Evolutionary conservation across 192 early-diverging fungal species (phyloP), one percentile per base, ranked within the genome.

Genomic region (Coemansia sp.): DNA sequence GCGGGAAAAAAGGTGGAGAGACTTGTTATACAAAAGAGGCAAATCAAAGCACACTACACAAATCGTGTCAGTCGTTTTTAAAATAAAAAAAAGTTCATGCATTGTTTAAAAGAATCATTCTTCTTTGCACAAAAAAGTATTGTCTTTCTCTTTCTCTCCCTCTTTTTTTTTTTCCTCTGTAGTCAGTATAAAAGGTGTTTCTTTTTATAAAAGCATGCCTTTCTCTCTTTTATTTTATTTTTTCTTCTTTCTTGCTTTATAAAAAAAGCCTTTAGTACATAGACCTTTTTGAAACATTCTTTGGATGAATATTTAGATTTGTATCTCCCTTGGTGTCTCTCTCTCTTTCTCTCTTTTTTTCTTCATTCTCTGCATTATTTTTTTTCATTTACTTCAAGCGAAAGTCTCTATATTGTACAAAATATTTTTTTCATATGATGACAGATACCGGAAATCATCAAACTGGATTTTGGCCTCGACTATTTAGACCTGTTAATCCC

Each of bases 401-500:
- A 46, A 46, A 46, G 18, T 24, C 8, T 57, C 33, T 57, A 6
- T 57, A 5, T 57, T 57, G 53, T 57, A 57, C 15, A 33, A 57
- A 33, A 31, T 57, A 57, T 31, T 57, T 10, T 12, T 53, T 29
- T 53, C 18, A 11, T 18, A 57, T 29, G 53, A 16, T 29, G 50
- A 27, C 50, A 27, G 50, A 53, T 27, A 20, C 50, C 3, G 50
- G n/a, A 15, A 33, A 57, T 57, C 53, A 27, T 31, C 9, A 5
- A 57, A 15, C 53, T 13, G 64, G 69, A 13, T 76, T 76, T 8
- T 76, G 75, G 75, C 69, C 75, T 18, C 64, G 75, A 34, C 50
- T 78, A 29, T 69, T 78, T 31, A 24, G 52, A 18, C 53, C 53
- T 15, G 2, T 5, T 15, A 13, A 46, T 46, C 44, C 44, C 15